Evolutionary conservation across 768 basidiomycete species (phyloP).

Genomic region (Gautieria morchelliformis): DNA sequence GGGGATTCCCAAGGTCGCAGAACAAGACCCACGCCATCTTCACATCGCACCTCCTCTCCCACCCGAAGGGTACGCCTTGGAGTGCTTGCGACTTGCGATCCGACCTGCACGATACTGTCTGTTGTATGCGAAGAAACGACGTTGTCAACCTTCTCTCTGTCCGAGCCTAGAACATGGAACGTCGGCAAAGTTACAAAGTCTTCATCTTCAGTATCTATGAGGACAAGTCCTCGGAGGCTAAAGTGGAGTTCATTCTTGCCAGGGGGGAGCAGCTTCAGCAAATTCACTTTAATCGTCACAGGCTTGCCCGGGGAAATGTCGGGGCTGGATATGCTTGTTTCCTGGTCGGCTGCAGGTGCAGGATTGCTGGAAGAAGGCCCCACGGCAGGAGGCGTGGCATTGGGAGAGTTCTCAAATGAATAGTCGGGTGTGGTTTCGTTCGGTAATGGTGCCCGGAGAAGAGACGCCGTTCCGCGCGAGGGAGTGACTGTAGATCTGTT

Average conservation of each 20-base stretch:
- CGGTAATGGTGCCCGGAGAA: slow-evolving; percentile 69
- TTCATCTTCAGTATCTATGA: slow-evolving; percentile 38
- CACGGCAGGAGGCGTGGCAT: slow-evolving; percentile 13
- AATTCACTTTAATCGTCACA: slow-evolving; percentile 69
- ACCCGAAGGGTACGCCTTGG: slow-evolving; percentile 51
- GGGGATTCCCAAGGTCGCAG: slow-evolving; percentile 19
- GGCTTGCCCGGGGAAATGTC: slow-evolving; percentile 42
- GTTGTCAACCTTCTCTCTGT: slow-evolving; percentile 48
- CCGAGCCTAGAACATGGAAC: slow-evolving; percentile 60
- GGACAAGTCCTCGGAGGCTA: slow-evolving; percentile 52
- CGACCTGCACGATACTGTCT: slow-evolving; percentile 50
- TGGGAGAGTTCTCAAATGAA: slow-evolving; percentile 54
- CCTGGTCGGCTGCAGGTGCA: background rate
- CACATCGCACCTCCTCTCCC: slow-evolving; percentile 49
- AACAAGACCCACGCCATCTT: slow-evolving; percentile 44
- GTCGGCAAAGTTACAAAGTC: slow-evolving; percentile 55
- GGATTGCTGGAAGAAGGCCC: background rate
- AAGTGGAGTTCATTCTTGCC: slow-evolving; percentile 58
- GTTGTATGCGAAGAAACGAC: slow-evolving; percentile 44
- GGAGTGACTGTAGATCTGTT: slow-evolving; percentile 25
- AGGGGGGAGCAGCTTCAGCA: slow-evolving; percentile 64
- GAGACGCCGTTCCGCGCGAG: slow-evolving; percentile 33
- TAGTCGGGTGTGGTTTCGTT: slow-evolving; percentile 55
- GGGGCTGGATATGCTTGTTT: slow-evolving; percentile 10
- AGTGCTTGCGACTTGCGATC: slow-evolving; percentile 53